A percentile compares a stretch with the other conserved stretches of the same genome.
Evolutionary conservation across 2,329 filamentous ascomycete species (phyloP).

Genomic region (Fonsecaea monophora): DNA sequence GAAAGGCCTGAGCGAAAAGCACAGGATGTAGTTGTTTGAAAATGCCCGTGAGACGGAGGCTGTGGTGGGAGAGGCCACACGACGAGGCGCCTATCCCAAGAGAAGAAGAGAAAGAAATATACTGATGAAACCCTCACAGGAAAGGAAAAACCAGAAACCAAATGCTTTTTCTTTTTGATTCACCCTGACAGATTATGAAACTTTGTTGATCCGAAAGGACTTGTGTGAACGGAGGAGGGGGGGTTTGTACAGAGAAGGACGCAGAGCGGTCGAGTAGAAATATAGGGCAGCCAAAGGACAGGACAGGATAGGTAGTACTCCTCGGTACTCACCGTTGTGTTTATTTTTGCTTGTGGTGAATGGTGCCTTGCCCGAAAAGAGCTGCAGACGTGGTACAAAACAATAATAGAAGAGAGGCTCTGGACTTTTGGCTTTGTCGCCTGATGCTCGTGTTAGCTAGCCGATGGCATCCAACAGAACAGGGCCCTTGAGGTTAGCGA

Average conservation of each 20-base stretch:
- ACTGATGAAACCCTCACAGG: conserved; percentile 9
- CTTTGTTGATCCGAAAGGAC: background rate
- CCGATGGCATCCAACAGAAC: background rate
- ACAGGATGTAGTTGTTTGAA: conserved; percentile 11
- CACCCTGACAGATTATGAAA: background rate
- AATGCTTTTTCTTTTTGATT: background rate
- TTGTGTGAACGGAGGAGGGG: background rate
- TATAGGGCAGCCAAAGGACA: conserved; percentile 1
- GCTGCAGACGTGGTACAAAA: conserved; percentile 13
- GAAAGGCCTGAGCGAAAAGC: conserved; percentile 5
- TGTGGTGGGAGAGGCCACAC: background rate
- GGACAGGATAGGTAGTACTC: background rate
- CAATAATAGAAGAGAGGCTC: conserved; percentile 16
- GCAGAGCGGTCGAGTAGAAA: conserved; percentile 7
- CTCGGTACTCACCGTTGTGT: conserved; percentile 4
- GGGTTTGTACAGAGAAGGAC: conserved; percentile 2
- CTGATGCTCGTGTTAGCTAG: conserved; percentile 7
- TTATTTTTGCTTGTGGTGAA: conserved; percentile 19
- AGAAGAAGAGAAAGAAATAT: background rate
- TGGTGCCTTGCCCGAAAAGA: conserved; percentile 4
- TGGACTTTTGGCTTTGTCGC: conserved; percentile 14
- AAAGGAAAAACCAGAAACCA: background rate
- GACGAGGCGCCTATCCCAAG: conserved; percentile 6
- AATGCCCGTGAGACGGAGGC: background rate
- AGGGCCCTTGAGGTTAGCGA: conserved; percentile 8